Evolutionary conservation across 2,329 filamentous ascomycete genomes (phyloP), one percentile per base, ranked within the genome.

Genomic region (Claviceps sp.): DNA sequence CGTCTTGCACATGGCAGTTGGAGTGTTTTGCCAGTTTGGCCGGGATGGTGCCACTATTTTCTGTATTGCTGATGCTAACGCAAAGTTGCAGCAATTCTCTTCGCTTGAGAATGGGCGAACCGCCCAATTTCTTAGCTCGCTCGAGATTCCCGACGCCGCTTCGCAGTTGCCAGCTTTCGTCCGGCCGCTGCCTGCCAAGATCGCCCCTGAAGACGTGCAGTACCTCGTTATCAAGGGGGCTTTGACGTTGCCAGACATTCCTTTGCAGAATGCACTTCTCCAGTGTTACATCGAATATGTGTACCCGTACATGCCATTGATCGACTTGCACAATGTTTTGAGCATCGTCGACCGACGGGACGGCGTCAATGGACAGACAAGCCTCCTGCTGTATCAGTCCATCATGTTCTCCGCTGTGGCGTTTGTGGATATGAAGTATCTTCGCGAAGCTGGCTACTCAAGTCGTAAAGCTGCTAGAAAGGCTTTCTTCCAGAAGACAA

Each of bases 331-430:
- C 65, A 69, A 80, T 64, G 76, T 84, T 58, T 62, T 85, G 53
- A 63, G 71, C 48, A 74, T 78, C 45, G 75, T 89, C 57, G 79
- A 82, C 60, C 73, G 75, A 53, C 73, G 76, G 11, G 85, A 93
- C 64, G 86, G 86, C 14, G 74, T 77, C 47, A 75, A 79, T 58
- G 83, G 84, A 9, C 83, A 82, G 63, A 76, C 89, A 61, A 95
- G 90, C 69, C 72, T 97, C 60, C 79, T 96, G 54, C 72, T 96
- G 2, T 96, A 95, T 67, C 91, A 96, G 64, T 86, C 90, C 11
- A 85, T 95, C 61, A 95, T 96, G 88, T 97, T 96, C 65, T 85
- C 88, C 1, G 89, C 86, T 1, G 86, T 86, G 2, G 88, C 90
- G 0, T 95, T 93, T 64, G 84, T 95, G 53, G 88, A 93, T 60